Evolutionary conservation across 129 eudicot genomes (phyloP).

Genomic region (Chrysanthemum lavandulifolium): DNA sequence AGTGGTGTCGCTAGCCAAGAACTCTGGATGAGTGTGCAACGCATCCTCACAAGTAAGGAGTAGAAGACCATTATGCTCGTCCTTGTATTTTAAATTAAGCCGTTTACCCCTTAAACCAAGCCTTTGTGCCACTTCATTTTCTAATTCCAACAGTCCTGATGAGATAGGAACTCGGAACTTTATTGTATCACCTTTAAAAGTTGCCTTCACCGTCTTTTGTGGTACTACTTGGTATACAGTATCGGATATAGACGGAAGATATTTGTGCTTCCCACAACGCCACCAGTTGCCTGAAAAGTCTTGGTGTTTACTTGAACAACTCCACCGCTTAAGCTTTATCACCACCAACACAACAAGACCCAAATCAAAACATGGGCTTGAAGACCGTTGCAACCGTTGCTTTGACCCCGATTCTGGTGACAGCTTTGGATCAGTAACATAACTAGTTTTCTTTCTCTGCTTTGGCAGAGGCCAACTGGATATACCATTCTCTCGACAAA

Average conservation of each 20-base stretch:
- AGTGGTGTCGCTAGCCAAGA: background rate
- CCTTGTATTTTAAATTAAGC: slow-evolving; percentile 5
- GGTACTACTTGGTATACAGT: background rate
- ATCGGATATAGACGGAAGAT: background rate
- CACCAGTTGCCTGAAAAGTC: no score
- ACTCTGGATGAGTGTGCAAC: background rate
- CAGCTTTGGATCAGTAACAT: background rate
- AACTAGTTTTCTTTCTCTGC: background rate
- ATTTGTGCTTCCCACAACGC: background rate
- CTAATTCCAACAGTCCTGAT: slow-evolving; percentile 3
- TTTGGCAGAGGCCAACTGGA: slow-evolving; percentile 15
- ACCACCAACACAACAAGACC: background rate
- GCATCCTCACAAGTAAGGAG: background rate
- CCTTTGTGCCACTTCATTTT: slow-evolving; percentile 19
- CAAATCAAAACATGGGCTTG: background rate
- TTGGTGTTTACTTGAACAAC: no score
- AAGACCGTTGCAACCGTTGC: background rate
- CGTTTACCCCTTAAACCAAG: background rate
- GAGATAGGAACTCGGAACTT: slow-evolving; percentile 15
- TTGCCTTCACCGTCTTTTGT: background rate
- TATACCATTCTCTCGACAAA: slow-evolving; percentile 15
- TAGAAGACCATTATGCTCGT: slow-evolving; percentile 2
- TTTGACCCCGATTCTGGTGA: background rate
- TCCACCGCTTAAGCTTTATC: no score
- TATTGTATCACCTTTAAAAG: background rate